A percentile compares a stretch with the other conserved stretches of the same genome.
Conservation (phyloP, 2,329 filamentous ascomycete genomes). For the Colletotrichum tabaci region DNA sequence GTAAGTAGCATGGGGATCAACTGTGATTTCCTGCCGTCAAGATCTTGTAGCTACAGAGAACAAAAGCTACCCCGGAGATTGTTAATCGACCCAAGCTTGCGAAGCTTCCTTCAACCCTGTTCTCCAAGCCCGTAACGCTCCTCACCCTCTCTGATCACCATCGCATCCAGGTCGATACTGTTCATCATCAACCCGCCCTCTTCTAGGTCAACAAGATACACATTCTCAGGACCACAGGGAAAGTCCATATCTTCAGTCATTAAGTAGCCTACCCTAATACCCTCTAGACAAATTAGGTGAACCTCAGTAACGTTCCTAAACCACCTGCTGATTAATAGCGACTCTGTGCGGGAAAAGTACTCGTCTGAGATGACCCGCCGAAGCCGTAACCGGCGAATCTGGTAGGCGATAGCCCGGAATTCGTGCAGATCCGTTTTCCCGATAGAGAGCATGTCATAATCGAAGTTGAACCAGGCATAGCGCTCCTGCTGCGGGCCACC, state of each 20-base stretch:
- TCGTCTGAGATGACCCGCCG: background rate
- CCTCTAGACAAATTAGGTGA: background rate
- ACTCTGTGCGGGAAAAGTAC: conserved; percentile 1
- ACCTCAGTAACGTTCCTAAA: conserved; percentile 5
- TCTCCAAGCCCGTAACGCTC: conserved; percentile 4
- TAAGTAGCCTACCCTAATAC: background rate
- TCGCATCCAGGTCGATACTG: conserved; percentile 20
- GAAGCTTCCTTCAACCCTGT: background rate
- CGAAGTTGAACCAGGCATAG: conserved; percentile 30
- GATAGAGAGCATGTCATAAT: conserved; percentile 9
- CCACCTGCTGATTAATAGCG: background rate
- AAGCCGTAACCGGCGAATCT: background rate
- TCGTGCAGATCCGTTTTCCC: background rate
- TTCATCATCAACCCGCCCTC: conserved; percentile 17
- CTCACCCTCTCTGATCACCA: background rate
- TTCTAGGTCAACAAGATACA: conserved; percentile 15
- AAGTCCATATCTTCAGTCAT: background rate
- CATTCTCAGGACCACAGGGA: conserved; percentile 11
- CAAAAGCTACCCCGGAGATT: background rate
- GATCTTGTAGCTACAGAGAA: background rate
- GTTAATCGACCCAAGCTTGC: background rate
- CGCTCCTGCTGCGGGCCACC: background rate
- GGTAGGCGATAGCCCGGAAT: background rate
- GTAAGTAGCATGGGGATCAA: background rate
- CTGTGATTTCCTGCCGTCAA: background rate